Evolutionary conservation across 1,284 basidiomycete genomes (phyloP).

Genomic region (Dichomitus squalens): DNA sequence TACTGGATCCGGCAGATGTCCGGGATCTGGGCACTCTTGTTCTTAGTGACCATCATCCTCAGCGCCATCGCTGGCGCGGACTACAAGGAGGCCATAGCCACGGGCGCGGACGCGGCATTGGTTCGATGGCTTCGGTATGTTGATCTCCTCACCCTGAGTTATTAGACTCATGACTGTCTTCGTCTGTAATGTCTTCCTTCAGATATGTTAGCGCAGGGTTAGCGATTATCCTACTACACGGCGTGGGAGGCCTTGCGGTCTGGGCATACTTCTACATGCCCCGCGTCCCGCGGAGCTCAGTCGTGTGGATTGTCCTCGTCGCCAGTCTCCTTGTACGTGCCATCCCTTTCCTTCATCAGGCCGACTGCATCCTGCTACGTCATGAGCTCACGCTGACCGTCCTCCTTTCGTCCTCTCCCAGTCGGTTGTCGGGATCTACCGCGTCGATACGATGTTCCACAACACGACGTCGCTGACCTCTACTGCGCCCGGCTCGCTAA

Average conservation of each 20-base stretch:
- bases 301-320: conserved; percentile 4
- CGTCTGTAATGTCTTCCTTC: neutral
- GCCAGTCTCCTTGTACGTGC: conserved; percentile 10
- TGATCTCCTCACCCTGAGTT: no score
- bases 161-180: neutral
- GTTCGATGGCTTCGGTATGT: conserved; percentile 26
- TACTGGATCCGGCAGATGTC: conserved; percentile 33
- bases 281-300: conserved; percentile 4
- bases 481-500: conserved; percentile 8
- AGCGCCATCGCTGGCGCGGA: conserved; percentile 32
- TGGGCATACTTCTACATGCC: conserved; percentile 10
- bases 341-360: neutral
- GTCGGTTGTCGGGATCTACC: conserved; percentile 1
- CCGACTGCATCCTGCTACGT: neutral
- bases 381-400: neutral
- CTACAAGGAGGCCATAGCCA: conserved; percentile 25
- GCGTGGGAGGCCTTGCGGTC: neutral
- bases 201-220: conserved; percentile 20
- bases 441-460: neutral
- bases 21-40: conserved; percentile 23
- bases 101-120: conserved; percentile 19
- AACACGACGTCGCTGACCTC: conserved; percentile 10
- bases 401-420: neutral
- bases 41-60: conserved; percentile 26
- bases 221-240: conserved; percentile 2